Evolutionary conservation across 305 asterid genomes (phyloP).

Genomic region (Coffea humblotiana): DNA sequence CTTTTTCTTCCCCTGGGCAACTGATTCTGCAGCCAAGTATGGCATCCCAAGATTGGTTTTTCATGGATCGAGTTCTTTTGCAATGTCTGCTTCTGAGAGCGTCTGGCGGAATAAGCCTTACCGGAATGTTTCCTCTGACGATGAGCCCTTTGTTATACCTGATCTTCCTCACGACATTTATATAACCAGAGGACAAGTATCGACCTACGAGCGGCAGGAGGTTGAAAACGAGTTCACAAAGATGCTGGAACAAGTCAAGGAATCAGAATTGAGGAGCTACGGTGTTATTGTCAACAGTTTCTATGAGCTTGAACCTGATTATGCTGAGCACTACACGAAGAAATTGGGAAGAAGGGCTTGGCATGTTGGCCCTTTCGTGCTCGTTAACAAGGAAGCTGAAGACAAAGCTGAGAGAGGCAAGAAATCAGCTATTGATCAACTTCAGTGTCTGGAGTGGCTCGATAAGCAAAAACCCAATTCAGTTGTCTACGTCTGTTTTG

Average conservation of each 20-base stretch:
- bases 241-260: slow-evolving; percentile 22
- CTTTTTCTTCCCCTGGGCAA: slow-evolving; percentile 48
- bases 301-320: slow-evolving; percentile 53
- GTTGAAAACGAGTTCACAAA: neutral
- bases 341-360: slow-evolving; percentile 43
- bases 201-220: slow-evolving; percentile 15
- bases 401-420: slow-evolving; percentile 37
- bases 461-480: slow-evolving; percentile 39
- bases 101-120: slow-evolving; percentile 37
- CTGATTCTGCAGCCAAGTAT: slow-evolving; percentile 40
- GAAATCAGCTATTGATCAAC: slow-evolving; percentile 22
- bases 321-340: slow-evolving; percentile 41
- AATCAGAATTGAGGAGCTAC: slow-evolving; percentile 33
- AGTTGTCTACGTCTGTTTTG: slow-evolving; percentile 53
- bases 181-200: slow-evolving; percentile 38
- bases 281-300: slow-evolving; percentile 65
- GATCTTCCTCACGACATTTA: slow-evolving; percentile 43
- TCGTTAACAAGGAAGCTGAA: slow-evolving; percentile 26
- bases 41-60: slow-evolving; percentile 47
- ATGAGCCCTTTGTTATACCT: slow-evolving; percentile 44
- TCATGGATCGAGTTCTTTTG: slow-evolving; percentile 47
- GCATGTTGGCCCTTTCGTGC: slow-evolving; percentile 54
- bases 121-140: slow-evolving; percentile 37
- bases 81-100: slow-evolving; percentile 27
- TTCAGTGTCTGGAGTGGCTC: slow-evolving; percentile 48